Evolutionary conservation across 2,329 filamentous ascomycete genomes (phyloP).

Genomic region (Xenosphaeropsis pyriputrescens): DNA sequence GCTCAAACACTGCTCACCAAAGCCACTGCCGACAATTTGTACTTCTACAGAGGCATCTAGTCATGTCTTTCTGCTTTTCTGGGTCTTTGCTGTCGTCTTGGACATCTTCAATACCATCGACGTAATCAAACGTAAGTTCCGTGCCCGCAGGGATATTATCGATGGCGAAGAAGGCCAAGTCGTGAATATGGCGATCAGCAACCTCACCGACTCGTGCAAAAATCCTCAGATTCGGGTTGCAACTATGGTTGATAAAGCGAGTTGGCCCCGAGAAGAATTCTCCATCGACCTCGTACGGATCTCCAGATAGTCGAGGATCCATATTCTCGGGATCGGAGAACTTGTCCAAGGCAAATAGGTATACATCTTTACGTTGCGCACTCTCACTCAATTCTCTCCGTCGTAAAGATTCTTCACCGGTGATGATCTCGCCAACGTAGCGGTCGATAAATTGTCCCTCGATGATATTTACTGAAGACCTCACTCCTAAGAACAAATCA

Average conservation of each 20-base stretch:
- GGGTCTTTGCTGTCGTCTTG: slow-evolving; percentile 33
- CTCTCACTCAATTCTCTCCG: slow-evolving; percentile 42
- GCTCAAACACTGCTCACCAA: no score
- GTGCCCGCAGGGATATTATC: slow-evolving; percentile 47
- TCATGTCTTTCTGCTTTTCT: slow-evolving; percentile 14
- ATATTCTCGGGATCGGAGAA: slow-evolving; percentile 45
- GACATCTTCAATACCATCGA: slow-evolving; percentile 43
- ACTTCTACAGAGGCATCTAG: no score
- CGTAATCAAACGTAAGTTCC: slow-evolving; percentile 71
- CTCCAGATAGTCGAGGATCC: slow-evolving; percentile 38
- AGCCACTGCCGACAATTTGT: no score
- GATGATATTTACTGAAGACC: slow-evolving; percentile 46
- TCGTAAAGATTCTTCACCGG: slow-evolving; percentile 44
- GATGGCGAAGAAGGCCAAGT: slow-evolving; percentile 62
- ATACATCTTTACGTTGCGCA: slow-evolving; percentile 55
- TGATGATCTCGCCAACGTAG: slow-evolving; percentile 62
- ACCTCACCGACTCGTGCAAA: slow-evolving; percentile 70
- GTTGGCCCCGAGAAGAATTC: slow-evolving; percentile 67
- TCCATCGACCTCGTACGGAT: slow-evolving; percentile 50
- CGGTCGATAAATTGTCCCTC: slow-evolving; percentile 67
- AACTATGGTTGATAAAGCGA: slow-evolving; percentile 73
- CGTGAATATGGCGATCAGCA: slow-evolving; percentile 59
- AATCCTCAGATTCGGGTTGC: slow-evolving; percentile 64
- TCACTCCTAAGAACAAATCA: slow-evolving; percentile 32
- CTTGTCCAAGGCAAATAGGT: slow-evolving; percentile 73